Evolutionary conservation across 805 yeast species (phyloP).

Genomic region (Ogataea trehalophila): DNA sequence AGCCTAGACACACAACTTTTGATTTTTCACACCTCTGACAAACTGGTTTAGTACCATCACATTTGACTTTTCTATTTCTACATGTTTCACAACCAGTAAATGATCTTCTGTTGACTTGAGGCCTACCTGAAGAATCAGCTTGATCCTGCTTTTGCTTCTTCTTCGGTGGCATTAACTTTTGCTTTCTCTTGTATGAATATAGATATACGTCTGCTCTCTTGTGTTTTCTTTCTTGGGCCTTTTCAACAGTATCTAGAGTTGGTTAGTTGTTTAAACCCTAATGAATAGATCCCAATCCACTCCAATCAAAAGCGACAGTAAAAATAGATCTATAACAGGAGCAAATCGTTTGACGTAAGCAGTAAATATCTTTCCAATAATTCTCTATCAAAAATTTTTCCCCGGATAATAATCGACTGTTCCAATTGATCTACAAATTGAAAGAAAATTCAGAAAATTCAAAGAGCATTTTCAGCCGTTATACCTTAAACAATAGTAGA

Average conservation of each 20-base stretch:
- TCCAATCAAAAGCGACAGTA: too few relatives aligned
- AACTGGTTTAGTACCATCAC: slow-evolving; percentile 42
- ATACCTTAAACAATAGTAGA: too few relatives aligned
- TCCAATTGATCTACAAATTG: too few relatives aligned
- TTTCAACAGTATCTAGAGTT: not conserved
- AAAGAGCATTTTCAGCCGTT: too few relatives aligned
- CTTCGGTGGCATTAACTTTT: not conserved
- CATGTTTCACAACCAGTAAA: slow-evolving; percentile 57
- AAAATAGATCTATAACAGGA: too few relatives aligned
- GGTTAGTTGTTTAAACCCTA: too few relatives aligned
- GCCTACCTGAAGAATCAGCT: not conserved
- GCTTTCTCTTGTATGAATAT: not conserved
- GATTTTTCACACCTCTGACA: slow-evolving; percentile 46
- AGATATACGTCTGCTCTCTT: not conserved
- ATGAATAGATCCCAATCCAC: too few relatives aligned
- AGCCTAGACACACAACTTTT: slow-evolving; percentile 43
- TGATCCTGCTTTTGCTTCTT: not conserved
- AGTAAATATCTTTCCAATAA: too few relatives aligned
- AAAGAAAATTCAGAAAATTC: too few relatives aligned
- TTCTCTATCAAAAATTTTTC: too few relatives aligned
- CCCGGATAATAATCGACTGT: too few relatives aligned
- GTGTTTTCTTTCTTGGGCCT: not conserved
- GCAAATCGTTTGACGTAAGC: too few relatives aligned
- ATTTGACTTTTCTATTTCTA: slow-evolving; percentile 46
- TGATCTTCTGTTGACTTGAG: slow-evolving; percentile 20